Evolutionary conservation across 495 filamentous ascomycete species (phyloP), one percentile per base, ranked within the genome.

Genomic region (Penicillium lividum): DNA sequence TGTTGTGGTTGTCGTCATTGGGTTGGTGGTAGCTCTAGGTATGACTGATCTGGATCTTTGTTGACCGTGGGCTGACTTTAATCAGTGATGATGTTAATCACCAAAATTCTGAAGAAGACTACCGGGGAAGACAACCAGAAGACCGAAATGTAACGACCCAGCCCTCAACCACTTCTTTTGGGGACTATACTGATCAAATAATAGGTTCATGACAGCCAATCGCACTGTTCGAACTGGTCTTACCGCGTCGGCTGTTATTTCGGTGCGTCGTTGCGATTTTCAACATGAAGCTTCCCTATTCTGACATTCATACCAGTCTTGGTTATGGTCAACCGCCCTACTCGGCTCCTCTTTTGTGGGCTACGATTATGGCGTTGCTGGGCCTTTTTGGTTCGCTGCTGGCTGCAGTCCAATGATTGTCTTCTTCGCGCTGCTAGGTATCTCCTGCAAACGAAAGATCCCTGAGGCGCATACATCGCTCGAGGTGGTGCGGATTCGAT

Each of bases 91-190:
- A 76, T 76, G 72, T 18, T 54, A 1, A 45, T 45, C n/a, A 45
- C 52, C 10, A 69, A 67, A 7, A 28, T 75, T 1, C 51, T 76
- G 27, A 76, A 73, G 50, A 71, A 61, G 38, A 77, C 74, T 0
- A 61, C 67, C 1, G 72, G 70, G 7, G 73, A 77, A 44, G 73
- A 77, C 40, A 77, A 77, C 33, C 62, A 70, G 42, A 77, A 73
- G 53, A 77, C 73, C 0, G 74, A 77, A 59, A 54, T 45, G 36
- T 54, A 77, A 74, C 10, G 33, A 36, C 4, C 7, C 9, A 22
- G 22, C 22, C 22, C 22, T 22, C 31, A n/a, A 29, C 5, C 27
- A 18, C n/a, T 31, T 15, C 51, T 29, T 1, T 28, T 5, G 9
- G 7, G 28, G 33, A 9, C 3, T 30, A 43, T 29, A 22, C 25